Evolutionary conservation across 176 grass and related monocot species (phyloP), one percentile per base, ranked within the genome.

Genomic region (Carex kokanica): DNA sequence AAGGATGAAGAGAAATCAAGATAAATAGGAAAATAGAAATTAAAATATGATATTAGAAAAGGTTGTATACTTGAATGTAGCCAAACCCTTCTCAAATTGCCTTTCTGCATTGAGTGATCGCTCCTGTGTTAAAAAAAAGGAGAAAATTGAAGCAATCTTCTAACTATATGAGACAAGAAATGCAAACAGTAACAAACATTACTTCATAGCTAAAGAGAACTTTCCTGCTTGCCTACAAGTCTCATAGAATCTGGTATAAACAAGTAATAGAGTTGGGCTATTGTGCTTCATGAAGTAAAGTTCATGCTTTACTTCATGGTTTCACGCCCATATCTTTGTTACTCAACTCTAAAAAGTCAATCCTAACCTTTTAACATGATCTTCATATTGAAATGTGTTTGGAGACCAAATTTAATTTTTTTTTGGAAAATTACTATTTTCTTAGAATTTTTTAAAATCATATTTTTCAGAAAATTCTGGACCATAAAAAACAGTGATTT

Each of bases 21-120:
- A 16, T 15, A 66, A 79, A 43, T 79, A 10, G 6, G 16, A 75
- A 74, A 61, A 20, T 2, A 2, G 12, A 85, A 65, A 55, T 34
- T 11, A 55, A 86, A 73, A 20, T 54, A 66, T n/a, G 2, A 78
- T n/a, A 78, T 74, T 40, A 62, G 18, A 64, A 79, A 24, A 51
- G 82, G 2, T 85, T 47, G 21, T 51, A 59, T 79, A 86, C 84
- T 56, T 80, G 12, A 86, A 58, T 54, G 74, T 79, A 16, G n/a
- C n/a, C 24, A 78, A 5, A n/a, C 84, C 84, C 63, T 86, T 86
- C 64, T 70, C 45, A 68, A 79, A 86, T 34, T 86, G 74, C 60
- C 64, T 86, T 79, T 86, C 74, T 54, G 84, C 84, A 86, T 79
- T 68, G 15, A 79, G 64, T 16, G 84, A 78, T 64, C 84, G 43